These are phyloP conservation scores for Protomyces lactucae-debilis DNA, from an alignment of 1,139 yeast genomes.

Conservation along the genomic window DNA sequence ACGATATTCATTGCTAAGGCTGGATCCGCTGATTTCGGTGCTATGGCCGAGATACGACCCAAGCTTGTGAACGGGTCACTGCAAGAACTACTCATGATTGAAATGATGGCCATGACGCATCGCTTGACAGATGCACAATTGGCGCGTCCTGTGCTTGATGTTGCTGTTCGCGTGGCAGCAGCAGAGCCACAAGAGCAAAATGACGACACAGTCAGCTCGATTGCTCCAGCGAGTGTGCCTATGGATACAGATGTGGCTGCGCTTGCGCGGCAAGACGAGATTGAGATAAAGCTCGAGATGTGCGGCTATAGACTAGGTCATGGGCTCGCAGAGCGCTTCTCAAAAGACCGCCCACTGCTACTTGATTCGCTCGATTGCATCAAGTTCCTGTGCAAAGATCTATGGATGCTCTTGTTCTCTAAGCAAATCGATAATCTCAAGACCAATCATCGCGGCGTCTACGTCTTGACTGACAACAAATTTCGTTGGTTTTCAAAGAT, in stretches of 20 bases:
- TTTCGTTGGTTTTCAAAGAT: slow-evolving; percentile 56
- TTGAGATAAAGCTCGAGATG: slow-evolving; percentile 45
- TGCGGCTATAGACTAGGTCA: slow-evolving; percentile 73
- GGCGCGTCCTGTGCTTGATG: background rate
- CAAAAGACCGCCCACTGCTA: slow-evolving; percentile 53
- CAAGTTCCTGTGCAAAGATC: slow-evolving; percentile 88
- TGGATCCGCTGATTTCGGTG: too few relatives aligned
- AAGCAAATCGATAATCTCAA: slow-evolving; percentile 89
- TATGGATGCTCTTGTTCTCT: slow-evolving; percentile 73
- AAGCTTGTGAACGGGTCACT: slow-evolving; percentile 13
- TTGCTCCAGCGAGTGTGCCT: background rate
- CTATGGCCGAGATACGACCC: background rate
- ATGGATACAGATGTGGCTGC: slow-evolving; percentile 3
- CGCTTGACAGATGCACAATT: slow-evolving; percentile 1
- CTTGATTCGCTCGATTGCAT: slow-evolving; percentile 69
- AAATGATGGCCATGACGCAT: slow-evolving; percentile 19
- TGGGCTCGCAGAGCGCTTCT: slow-evolving; percentile 61
- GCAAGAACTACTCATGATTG: slow-evolving; percentile 23
- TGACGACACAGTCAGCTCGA: background rate
- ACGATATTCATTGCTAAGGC: too few relatives aligned
- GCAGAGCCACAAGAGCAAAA: background rate
- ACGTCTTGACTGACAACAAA: slow-evolving; percentile 65
- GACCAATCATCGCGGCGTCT: slow-evolving; percentile 78
- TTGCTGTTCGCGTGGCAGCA: background rate
- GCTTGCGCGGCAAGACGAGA: background rate